Evolutionary conservation across 257 asterid genomes (phyloP).

Genomic region (Paraleonurus japonicus): DNA sequence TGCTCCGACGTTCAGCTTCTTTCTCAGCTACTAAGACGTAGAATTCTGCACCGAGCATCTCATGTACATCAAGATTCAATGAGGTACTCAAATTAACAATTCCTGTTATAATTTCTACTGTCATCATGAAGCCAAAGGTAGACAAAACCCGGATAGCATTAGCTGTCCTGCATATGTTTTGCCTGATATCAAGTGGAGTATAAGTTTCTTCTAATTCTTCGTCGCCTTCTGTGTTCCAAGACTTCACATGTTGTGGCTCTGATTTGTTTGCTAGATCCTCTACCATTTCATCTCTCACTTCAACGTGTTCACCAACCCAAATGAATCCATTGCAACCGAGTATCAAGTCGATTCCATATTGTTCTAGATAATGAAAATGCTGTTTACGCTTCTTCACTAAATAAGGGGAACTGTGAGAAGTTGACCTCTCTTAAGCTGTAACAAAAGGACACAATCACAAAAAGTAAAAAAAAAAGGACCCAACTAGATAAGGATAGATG

Average conservation of each 20-base stretch:
- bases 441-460: background rate
- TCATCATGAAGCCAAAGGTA: constrained; percentile 64
- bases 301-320: constrained; percentile 94
- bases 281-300: constrained; percentile 59
- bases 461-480: background rate
- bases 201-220: constrained; percentile 42
- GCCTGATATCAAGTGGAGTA: constrained; percentile 61
- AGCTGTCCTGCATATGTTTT: constrained; percentile 72
- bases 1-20: constrained; percentile 71
- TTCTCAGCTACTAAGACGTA: constrained; percentile 80
- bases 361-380: constrained; percentile 80
- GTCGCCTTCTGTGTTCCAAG: constrained; percentile 23
- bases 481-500: background rate
- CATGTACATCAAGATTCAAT: constrained; percentile 61
- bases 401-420: constrained; percentile 73
- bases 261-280: constrained; percentile 54
- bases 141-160: constrained; percentile 79
- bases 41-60: constrained; percentile 90
- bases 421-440: constrained; percentile 87
- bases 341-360: constrained; percentile 75
- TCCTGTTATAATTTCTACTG: constrained; percentile 54
- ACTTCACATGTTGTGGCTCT: constrained; percentile 36
- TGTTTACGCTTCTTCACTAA: constrained; percentile 88
- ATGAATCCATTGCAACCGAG: constrained; percentile 88
- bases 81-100: constrained; percentile 50